Base-by-base conservation (phyloP, 2,329 filamentous ascomycete species). In the Penicillium sumatraense region DNA sequence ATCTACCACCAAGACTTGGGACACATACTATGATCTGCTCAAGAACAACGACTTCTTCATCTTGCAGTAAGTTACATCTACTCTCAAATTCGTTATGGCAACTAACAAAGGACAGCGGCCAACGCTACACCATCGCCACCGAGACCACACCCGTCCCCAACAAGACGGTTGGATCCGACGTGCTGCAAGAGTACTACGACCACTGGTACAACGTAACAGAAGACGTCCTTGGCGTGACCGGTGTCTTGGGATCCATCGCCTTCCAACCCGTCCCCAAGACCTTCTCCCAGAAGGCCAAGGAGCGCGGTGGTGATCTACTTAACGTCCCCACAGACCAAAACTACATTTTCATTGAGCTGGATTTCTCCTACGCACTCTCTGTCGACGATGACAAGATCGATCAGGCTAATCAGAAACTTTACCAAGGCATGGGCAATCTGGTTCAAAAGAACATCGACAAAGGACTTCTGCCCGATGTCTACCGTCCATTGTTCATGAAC, bases 401-500 rank as follows among this genome's bases (percentile, higher is more conserved):
- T 20, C 59, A 70, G 6, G 74, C 73, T 1, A 72, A 70, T 38
- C 69, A 75, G 49, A 61, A 68, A 10, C 68, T 77, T 5, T 77
- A 77, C 54, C 63, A 61, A 2, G 75, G 73, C 5, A 63, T 75
- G 49, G 64, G 64, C n/a, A 69, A 71, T 11, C 51, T 71, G 2
- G 66, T 77, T 7, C 63, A 69, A 16, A 63, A 68, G 27, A 75
- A 68, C 49, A 70, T 72, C 35, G 55, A 70, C 6, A 52, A 69
- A 9, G 74, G 72, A 10, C 62, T 68, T 4, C 63, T 78, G 16
- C 72, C 76, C 0, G 68, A 76, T 24, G 73, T 71, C 5, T 76
- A 79, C 53, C 63, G 74, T 13, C 78, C 78, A 7, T 62, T 80
- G 5, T 81, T 81, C 60, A 78, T 79, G 72, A 80, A 79, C 51